Percentiles rank a stretch among this genome's conserved stretches.
Evolutionary conservation across 352 stramenopile species (phyloP).

Genomic region (Pythium angustatum): DNA sequence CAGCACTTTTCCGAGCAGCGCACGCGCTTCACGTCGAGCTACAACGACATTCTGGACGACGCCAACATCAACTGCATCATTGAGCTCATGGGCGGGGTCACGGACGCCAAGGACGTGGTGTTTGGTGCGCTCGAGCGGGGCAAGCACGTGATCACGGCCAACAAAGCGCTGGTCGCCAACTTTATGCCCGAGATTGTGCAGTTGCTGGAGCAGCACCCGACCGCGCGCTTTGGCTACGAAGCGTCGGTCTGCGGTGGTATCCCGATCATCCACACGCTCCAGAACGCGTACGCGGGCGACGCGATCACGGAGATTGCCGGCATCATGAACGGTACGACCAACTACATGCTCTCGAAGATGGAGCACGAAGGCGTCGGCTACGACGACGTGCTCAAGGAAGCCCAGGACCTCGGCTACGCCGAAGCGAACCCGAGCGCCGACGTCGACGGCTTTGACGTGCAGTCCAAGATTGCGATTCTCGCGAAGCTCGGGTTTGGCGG

Average conservation of each 20-base stretch:
- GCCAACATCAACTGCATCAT: conserved; percentile 94
- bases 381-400: conserved; percentile 92
- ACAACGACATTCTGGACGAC: conserved; percentile 91
- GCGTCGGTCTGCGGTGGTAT: conserved; percentile 96
- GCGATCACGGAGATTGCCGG: conserved; percentile 92
- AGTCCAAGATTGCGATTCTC: conserved; percentile 95
- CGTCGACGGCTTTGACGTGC: conserved; percentile 95
- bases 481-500: conserved; percentile 94
- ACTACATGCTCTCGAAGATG: conserved; percentile 98
- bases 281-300: conserved; percentile 92
- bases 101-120: conserved; percentile 94
- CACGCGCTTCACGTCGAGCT: conserved; percentile 60
- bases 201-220: conserved; percentile 74
- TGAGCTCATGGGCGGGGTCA: conserved; percentile 95
- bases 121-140: conserved; percentile 86
- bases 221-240: conserved; percentile 93
- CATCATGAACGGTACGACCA: conserved; percentile 98
- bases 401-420: conserved; percentile 91
- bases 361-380: conserved; percentile 92
- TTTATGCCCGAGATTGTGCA: conserved; percentile 92
- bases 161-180: conserved; percentile 96
- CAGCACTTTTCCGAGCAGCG: conserved; percentile 47
- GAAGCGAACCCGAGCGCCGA: conserved; percentile 95
- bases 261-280: conserved; percentile 95
- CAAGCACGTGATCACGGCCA: conserved; percentile 97